Base-by-base conservation (phyloP, 495 filamentous ascomycete genomes). In the Talaromyces borbonicus region DNA sequence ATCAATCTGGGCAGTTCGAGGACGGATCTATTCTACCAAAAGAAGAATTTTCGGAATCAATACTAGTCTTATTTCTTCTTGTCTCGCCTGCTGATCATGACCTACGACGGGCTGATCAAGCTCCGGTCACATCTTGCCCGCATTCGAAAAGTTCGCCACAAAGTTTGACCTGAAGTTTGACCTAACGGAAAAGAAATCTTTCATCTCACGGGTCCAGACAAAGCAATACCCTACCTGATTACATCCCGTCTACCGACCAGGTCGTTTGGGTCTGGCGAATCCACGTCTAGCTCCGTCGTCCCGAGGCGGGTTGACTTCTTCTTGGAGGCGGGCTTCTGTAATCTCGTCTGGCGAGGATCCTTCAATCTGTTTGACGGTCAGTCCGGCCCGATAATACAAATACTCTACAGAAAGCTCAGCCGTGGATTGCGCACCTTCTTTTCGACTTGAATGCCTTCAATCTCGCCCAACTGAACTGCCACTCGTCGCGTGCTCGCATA, bases 1-100 rank as follows among this genome's bases (percentile, higher is more conserved):
- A 96, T 99, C 56, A 99, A 99, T 61, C 57, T 99, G 60, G 92
- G 92, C 38, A 89, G 83, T 71, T 90, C 85, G 44, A 76, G 92
- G 67, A 97, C 93, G 48, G 92, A 99, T 77, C 72, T 98, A 60
- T 84, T 90, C 58, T 90, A 87, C 66, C 81, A 85, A 66, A 83
- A 82, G 65, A 85, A 85, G 63, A 80, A 76, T 73, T 83, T 81
- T 63, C 65, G 79, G 55, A 82, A 82, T 73, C 76, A 81, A 61
- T 81, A 68, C 72, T 60, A 26, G 23, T 9, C 16, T 30, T 46
- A 15, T 38, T n/a, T 50, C 25, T 9, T 39, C 14, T 30, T 19
- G 9, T 22, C 40, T 36, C 8, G 14, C 5, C 25, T 15, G 19
- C n/a, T 33, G 25, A 12, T 19, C 12, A 33, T 25, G 35, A 38